These are phyloP conservation scores for Flaveria linearis DNA, from an alignment of 129 eudicot species.

Conservation along the genomic window DNA sequence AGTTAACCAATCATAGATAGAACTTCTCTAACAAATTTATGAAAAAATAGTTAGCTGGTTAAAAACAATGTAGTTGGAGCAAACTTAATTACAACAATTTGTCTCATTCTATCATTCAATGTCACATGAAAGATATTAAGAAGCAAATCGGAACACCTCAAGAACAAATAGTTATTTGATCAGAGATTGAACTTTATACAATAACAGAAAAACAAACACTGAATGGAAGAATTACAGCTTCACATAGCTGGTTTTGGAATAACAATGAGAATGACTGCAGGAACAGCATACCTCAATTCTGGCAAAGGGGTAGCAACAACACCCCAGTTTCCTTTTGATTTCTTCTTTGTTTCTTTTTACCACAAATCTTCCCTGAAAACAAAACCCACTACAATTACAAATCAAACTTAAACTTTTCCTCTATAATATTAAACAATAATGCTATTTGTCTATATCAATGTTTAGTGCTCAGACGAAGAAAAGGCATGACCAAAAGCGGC, in stretches of 20 bases:
- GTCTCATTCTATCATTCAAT: neutral
- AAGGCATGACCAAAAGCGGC: constrained; percentile 19
- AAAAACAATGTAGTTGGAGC: neutral
- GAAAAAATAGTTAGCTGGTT: neutral
- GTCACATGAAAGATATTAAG: neutral
- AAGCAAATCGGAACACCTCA: neutral
- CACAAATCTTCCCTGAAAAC: constrained; percentile 19
- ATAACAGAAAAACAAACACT: neutral
- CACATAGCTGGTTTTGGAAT: constrained; percentile 13
- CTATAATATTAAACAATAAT: neutral
- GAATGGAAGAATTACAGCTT: neutral
- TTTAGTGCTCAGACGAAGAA: neutral
- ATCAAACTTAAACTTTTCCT: constrained; percentile 17
- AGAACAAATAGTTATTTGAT: constrained; percentile 4
- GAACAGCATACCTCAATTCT: constrained; percentile 28
- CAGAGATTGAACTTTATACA: neutral
- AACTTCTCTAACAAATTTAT: too few relatives aligned
- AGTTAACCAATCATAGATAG: too few relatives aligned
- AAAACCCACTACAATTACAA: constrained; percentile 12
- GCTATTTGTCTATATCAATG: constrained; percentile 13
- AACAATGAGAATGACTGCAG: constrained; percentile 21
- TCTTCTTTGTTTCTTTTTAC: neutral
- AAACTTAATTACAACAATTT: neutral
- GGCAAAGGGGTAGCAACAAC: constrained; percentile 41
- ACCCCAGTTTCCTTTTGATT: constrained; percentile 9